A percentile compares a stretch with the other conserved stretches of the same genome.
Evolutionary conservation across 495 filamentous ascomycete species (phyloP).

Genomic region (Penicillium argentinense): DNA sequence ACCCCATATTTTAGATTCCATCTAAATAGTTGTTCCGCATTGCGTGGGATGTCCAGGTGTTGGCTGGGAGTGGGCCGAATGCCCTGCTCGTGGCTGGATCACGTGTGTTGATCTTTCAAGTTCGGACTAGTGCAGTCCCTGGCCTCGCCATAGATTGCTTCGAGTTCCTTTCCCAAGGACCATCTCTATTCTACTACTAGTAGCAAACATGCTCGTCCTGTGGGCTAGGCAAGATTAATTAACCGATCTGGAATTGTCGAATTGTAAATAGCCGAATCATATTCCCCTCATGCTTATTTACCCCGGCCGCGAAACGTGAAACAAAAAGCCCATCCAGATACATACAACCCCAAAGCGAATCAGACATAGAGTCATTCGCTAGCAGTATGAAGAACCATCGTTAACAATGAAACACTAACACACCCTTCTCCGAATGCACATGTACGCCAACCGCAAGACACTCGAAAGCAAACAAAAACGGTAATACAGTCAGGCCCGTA

Average conservation of each 20-base stretch:
- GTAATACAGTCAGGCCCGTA: constrained; percentile 1
- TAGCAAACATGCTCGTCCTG: too few relatives aligned
- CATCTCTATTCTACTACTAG: background rate
- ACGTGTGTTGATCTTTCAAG: too few relatives aligned
- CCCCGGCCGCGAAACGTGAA: constrained; percentile 3
- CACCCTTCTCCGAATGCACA: constrained; percentile 22
- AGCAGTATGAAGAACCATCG: constrained; percentile 17
- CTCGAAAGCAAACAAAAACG: constrained; percentile 4
- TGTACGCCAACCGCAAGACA: constrained; percentile 15
- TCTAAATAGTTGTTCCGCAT: too few relatives aligned
- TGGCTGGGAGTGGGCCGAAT: too few relatives aligned
- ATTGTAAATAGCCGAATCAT: constrained; percentile 15
- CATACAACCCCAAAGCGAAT: constrained; percentile 7
- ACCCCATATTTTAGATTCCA: too few relatives aligned
- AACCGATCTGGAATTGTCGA: constrained; percentile 6
- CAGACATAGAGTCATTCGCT: constrained; percentile 13
- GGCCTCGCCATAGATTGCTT: too few relatives aligned
- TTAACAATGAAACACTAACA: constrained; percentile 12
- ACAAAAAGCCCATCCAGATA: constrained; percentile 7
- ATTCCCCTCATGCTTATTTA: constrained; percentile 15
- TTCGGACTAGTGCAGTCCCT: too few relatives aligned
- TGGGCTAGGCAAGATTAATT: background rate
- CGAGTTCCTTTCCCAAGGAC: too few relatives aligned
- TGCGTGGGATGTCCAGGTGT: too few relatives aligned
- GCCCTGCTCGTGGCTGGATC: too few relatives aligned